Evolutionary conservation across 768 basidiomycete genomes (phyloP), one percentile per base, ranked within the genome.

Genomic region (Suillus hirtellus): DNA sequence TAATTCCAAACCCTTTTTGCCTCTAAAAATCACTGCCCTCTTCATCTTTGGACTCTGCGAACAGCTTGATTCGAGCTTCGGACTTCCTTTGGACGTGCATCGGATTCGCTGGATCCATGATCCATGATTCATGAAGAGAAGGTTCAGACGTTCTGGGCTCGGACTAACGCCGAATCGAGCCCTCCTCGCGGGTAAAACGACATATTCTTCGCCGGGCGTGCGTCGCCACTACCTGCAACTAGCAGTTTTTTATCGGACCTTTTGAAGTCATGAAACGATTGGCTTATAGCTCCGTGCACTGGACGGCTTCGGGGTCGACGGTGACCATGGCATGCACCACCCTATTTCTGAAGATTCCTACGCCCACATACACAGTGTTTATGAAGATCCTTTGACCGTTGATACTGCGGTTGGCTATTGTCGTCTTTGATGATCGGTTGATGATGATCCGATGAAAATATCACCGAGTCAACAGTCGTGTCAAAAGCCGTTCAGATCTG

Each of bases 11-110:
- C 62, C 61, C 50, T 61, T 46, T 27, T 59, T 42, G 37, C 50
- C 62, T 52, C 24, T 14, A 58, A 40, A 58, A 40, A 58, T 58
- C 56, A 63, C 37, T 21, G 60, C 62, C 49, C 60, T 58, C 56
- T 60, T 60, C 60, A 47, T 52, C 60, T 60, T 21, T 59, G 52
- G 43, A 60, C 60, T 43, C 38, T 52, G 55, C 37, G 21, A 56
- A 56, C 38, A 17, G 12, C 37, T 24, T 15, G 15, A 38, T 21
- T 56, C 55, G 15, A 24, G 38, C 56, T 58, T 58, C 56, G 38
- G 38, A 38, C 56, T 58, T 58, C 56, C 56, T 27, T 58, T 42
- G 24, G 40, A 42, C 5, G 8, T 58, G 56, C 55, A 58, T 58
- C 56, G 38, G 56, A 58, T 58, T 58, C 56, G 38, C 56, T 42